These are phyloP conservation scores for Lumnitzera littorea DNA, from an alignment of 345 rosid species.

Conservation along the genomic window DNA sequence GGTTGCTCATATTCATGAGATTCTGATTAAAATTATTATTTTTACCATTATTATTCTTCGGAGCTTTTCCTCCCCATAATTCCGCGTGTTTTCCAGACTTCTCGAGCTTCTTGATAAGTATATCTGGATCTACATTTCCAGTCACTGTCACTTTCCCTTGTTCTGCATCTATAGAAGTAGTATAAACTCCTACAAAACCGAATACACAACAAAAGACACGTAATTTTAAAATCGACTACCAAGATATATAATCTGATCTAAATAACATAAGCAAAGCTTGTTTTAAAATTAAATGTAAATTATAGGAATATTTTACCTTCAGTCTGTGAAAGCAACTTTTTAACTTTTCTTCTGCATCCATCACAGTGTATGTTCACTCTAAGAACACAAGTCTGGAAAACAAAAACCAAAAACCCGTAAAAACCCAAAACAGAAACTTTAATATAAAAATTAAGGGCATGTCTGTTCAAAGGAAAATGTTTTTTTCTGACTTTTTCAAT, in stretches of 20 bases:
- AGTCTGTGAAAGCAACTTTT: slow-evolving; percentile 59
- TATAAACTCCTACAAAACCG: slow-evolving; percentile 55
- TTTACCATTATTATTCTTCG: slow-evolving; percentile 14
- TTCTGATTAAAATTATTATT: slow-evolving; percentile 15
- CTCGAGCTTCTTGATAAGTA: slow-evolving; percentile 70
- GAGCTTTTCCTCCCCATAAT: slow-evolving; percentile 62
- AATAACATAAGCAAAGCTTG: neutral
- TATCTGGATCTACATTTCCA: slow-evolving; percentile 70
- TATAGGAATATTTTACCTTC: slow-evolving; percentile 40
- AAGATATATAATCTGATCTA: neutral
- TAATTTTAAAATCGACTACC: neutral
- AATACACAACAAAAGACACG: slow-evolving; percentile 1
- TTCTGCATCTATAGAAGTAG: slow-evolving; percentile 54
- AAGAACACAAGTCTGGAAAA: slow-evolving; percentile 73
- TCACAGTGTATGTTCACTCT: slow-evolving; percentile 90
- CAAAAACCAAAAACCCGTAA: slow-evolving; percentile 2
- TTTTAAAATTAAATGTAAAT: neutral
- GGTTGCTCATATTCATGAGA: slow-evolving; percentile 27
- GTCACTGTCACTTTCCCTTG: slow-evolving; percentile 83
- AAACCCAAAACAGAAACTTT: too few relatives aligned
- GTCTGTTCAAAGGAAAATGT: too few relatives aligned
- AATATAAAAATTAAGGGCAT: too few relatives aligned
- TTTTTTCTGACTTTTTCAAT: too few relatives aligned
- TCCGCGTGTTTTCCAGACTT: slow-evolving; percentile 94
- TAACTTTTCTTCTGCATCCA: slow-evolving; percentile 78